A percentile compares a stretch with the other conserved stretches of the same genome.
Evolutionary conservation across 768 basidiomycete genomes (phyloP).

Genomic region (Neoboletus brunneissimus): DNA sequence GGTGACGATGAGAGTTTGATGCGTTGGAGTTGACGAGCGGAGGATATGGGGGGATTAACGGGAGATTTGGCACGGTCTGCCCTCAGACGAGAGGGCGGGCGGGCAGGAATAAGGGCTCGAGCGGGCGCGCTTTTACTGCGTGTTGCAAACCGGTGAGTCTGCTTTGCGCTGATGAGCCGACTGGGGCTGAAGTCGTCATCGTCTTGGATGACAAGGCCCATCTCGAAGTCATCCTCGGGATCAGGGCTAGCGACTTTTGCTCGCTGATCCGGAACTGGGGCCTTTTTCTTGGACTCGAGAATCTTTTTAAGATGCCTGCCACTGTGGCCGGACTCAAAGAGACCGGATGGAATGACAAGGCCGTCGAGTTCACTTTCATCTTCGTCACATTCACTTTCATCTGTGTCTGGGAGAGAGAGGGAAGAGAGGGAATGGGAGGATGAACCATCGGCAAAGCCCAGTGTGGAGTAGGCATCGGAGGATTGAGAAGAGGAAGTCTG

Average conservation of each 20-base stretch:
- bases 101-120: constrained; percentile 43
- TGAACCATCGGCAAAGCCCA: constrained; percentile 70
- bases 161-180: constrained; percentile 53
- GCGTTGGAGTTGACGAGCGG: constrained; percentile 64
- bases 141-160: constrained; percentile 42
- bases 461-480: constrained; percentile 81
- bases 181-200: constrained; percentile 82
- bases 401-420: constrained; percentile 61
- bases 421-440: constrained; percentile 73
- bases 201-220: constrained; percentile 79
- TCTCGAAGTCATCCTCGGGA: constrained; percentile 83
- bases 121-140: constrained; percentile 64
- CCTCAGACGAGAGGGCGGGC: constrained; percentile 64
- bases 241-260: constrained; percentile 57
- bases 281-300: constrained; percentile 53
- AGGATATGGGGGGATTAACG: constrained; percentile 64
- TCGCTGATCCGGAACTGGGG: constrained; percentile 52
- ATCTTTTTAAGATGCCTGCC: constrained; percentile 48
- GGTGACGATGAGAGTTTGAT: constrained; percentile 69
- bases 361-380: constrained; percentile 79
- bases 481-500: constrained; percentile 81
- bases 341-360: constrained; percentile 67
- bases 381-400: constrained; percentile 65
- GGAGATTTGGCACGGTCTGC: constrained; percentile 72
- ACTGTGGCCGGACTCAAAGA: constrained; percentile 72